Base-by-base conservation (phyloP, 2,329 filamentous ascomycete genomes). In the Penicillium sp. region DNA sequence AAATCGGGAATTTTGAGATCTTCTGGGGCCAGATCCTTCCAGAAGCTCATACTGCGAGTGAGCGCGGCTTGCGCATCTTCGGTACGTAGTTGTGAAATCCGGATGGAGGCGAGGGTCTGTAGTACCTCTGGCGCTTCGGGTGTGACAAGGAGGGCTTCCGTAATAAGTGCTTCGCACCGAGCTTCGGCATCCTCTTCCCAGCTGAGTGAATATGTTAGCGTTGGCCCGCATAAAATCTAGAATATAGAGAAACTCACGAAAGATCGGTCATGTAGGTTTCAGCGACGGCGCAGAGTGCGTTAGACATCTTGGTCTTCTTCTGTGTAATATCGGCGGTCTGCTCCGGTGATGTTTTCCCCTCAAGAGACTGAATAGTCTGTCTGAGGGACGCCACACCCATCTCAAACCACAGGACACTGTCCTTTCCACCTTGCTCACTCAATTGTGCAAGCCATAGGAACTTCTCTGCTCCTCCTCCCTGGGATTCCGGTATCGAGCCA, bases 231-330 rank as follows among this genome's bases (percentile, higher is more conserved):
- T 27, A 19, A n/a, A 41, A 21, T 29, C 10, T 27, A 25, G 19
- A 39, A 10, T 12, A 7, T 17, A 2, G 44, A 29, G 19, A 17
- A 53, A 77, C 78, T 73, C 85, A 94, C 68, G 90, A 94, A 67
- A 97, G 79, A 78, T 99, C 94, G 12, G 94, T 99, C 94, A 99
- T 99, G 81, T 97, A 99, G 49, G 99, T 91, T 78, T 99, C 94
- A 7, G 91, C 88, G 60, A 97, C 91, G 29, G 90, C 91, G 76
- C 96, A 99, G 36, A 99, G 83, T n/a, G 93, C 91, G 66, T 91
- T 91, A 2, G 92, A 91, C 36, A 97, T 82, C 76, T 94, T 94
- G 64, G 82, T 81, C 73, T 89, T 89, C 80, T 91, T 90, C 75
- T 92, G 90, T 29, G 87, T 83, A 41, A 86, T 52, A 36, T 79